A percentile compares a stretch with the other conserved stretches of the same genome.
These are phyloP conservation scores for Carallia pectinifolia DNA, from an alignment of 345 rosid species.

Conservation along the genomic window DNA sequence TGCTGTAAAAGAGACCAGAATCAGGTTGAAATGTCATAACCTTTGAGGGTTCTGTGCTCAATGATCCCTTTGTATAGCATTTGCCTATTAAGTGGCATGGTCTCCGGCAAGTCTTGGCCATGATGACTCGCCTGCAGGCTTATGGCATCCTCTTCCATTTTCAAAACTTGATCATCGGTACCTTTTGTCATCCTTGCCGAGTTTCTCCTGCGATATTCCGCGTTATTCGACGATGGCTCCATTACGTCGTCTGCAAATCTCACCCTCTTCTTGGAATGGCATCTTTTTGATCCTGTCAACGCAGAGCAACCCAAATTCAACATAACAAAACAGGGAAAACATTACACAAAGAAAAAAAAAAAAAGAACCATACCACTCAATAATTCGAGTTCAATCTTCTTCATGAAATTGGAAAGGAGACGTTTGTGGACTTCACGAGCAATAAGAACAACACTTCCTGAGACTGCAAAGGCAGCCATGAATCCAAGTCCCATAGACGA, in stretches of 20 bases:
- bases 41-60: slow-evolving; percentile 27
- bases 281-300: slow-evolving; percentile 11
- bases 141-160: not conserved
- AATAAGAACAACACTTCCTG: slow-evolving; percentile 70
- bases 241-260: slow-evolving; percentile 77
- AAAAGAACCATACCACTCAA: slow-evolving; percentile 31
- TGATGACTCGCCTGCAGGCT: not conserved
- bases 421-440: slow-evolving; percentile 63
- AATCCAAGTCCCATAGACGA: slow-evolving; percentile 40
- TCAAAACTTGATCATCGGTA: not conserved
- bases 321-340: not conserved
- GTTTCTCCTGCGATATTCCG: slow-evolving; percentile 51
- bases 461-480: slow-evolving; percentile 72
- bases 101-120: not conserved
- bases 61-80: slow-evolving; percentile 43
- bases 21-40: slow-evolving; percentile 5
- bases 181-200: not conserved
- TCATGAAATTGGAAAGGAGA: slow-evolving; percentile 67
- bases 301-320: not conserved
- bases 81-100: slow-evolving; percentile 49
- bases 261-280: slow-evolving; percentile 52
- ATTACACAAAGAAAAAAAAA: not conserved
- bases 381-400: slow-evolving; percentile 54
- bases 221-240: slow-evolving; percentile 63
- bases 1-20: not conserved